phyloP scores from a whole-genome alignment of 805 yeast genomes.

The Lachancea meyersii region DNA sequence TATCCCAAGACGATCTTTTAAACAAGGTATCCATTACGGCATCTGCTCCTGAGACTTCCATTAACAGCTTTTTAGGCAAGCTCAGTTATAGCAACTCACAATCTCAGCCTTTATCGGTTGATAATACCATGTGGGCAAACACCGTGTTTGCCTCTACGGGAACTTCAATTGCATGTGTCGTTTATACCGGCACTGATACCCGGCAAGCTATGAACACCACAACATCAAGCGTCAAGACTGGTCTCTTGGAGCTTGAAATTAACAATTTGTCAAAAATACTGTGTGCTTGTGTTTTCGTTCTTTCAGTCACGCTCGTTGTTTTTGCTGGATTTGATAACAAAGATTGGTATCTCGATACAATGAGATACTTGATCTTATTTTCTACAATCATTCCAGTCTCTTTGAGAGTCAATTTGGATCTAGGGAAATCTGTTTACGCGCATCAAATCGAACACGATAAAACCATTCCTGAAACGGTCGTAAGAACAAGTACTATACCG shows the following conservation, averaged over 20 bases:
- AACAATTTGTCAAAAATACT: slow-evolving; percentile 81
- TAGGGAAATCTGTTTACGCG: slow-evolving; percentile 94
- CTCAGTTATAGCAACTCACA: slow-evolving; percentile 52
- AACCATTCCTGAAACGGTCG: slow-evolving; percentile 79
- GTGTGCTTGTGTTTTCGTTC: slow-evolving; percentile 76
- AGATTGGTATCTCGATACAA: slow-evolving; percentile 84
- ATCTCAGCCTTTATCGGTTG: slow-evolving; percentile 63
- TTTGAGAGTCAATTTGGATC: slow-evolving; percentile 85
- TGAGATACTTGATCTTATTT: slow-evolving; percentile 85
- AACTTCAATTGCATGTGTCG: slow-evolving; percentile 76
- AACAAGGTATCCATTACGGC: slow-evolving; percentile 55
- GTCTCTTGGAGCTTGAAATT: slow-evolving; percentile 84
- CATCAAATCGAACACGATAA: slow-evolving; percentile 87
- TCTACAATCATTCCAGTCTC: slow-evolving; percentile 96
- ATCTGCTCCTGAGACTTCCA: slow-evolving; percentile 77
- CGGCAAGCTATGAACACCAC: slow-evolving; percentile 94
- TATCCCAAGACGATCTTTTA: slow-evolving; percentile 43
- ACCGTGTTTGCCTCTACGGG: slow-evolving; percentile 90
- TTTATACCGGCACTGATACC: slow-evolving; percentile 89
- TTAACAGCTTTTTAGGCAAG: slow-evolving; percentile 76
- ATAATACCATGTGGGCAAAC: slow-evolving; percentile 96
- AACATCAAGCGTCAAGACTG: slow-evolving; percentile 77
- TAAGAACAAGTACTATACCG: slow-evolving; percentile 95
- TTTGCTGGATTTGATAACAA: slow-evolving; percentile 63
- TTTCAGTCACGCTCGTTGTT: slow-evolving; percentile 72